phyloP scores from a whole-genome alignment of 2,329 filamentous ascomycete species.

The Scopulariopsis brevicaulis region DNA sequence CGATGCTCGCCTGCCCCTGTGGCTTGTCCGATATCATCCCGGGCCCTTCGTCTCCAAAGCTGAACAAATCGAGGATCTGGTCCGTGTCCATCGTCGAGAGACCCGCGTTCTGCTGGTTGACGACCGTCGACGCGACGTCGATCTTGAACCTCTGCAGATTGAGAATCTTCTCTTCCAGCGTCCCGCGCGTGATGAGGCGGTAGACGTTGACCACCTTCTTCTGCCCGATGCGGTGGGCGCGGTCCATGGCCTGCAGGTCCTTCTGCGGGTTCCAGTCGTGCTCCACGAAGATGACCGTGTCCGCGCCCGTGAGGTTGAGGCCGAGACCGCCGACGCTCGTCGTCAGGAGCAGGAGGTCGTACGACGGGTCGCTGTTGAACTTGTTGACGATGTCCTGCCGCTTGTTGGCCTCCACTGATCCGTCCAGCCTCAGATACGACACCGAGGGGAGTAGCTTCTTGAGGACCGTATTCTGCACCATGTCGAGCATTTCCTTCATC shows the following conservation, averaged over 20 bases:
- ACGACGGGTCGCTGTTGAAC: constrained; percentile 95
- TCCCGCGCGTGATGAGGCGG: constrained; percentile 88
- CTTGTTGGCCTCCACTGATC: constrained; percentile 82
- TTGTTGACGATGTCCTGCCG: constrained; percentile 97
- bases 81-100: constrained; percentile 95
- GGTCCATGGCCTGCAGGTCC: constrained; percentile 97
- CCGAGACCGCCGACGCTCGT: constrained; percentile 92
- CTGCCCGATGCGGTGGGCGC: constrained; percentile 93
- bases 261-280: constrained; percentile 99
- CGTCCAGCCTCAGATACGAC: constrained; percentile 88
- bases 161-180: constrained; percentile 95
- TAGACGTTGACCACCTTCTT: constrained; percentile 99
- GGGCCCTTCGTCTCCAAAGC: constrained; percentile 67
- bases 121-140: constrained; percentile 93
- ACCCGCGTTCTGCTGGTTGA: constrained; percentile 97
- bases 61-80: constrained; percentile 95
- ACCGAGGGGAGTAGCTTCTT: constrained; percentile 86
- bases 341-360: constrained; percentile 86
- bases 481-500: constrained; percentile 99
- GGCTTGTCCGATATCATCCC: constrained; percentile 51
- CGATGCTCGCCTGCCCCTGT: constrained; percentile 33
- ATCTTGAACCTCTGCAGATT: constrained; percentile 99
- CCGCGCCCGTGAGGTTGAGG: constrained; percentile 88
- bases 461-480: constrained; percentile 90
- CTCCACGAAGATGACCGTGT: constrained; percentile 98